Base-by-base conservation (phyloP, 164 flowering plant species). In the Macadamia tetraphylla region DNA sequence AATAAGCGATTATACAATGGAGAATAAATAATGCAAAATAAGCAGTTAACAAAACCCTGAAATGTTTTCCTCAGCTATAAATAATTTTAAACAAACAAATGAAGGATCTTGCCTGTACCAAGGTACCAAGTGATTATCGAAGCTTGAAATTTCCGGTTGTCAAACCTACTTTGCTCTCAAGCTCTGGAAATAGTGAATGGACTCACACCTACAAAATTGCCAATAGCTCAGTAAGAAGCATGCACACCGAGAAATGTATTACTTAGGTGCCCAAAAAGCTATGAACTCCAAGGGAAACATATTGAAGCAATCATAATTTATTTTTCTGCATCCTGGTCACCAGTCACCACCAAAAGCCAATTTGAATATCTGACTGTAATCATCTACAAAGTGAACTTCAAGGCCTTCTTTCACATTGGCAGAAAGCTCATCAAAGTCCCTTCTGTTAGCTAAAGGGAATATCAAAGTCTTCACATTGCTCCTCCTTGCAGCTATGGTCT, bases 401-500 rank as follows among this genome's bases (percentile, higher is more conserved):
- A 95, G 89, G 52, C 99, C 99, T 81, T 92, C 98, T 80, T 86
- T 92, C 40, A 95, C 96, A 67, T 92, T 92, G 5, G 76, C 57
- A 2, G 97, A 84, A 57, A 95, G 94, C 82, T 95, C 97, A 55
- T 95, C 99, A 53, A 77, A 95, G 74, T 95, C 99, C 79, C 96
- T 82, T 67, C 81, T 60, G 81, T 95, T 95, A 14, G 97, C 99
- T 9, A 85, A 65, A 42, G 99, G 99, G 70, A 95, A 95, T 73
- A 92, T 82, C 43, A 95, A 67, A 10, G 97, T 86, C 77, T 87
- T 92, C 79, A 95, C 92, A 23, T 68, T 85, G 29, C 99, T 92
- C 67, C 99, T 83, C 76, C 94, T 88, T 31, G 99, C 99, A 32
- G 98, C 99, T 70, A 92, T 92, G 1, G 97, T 86, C 80, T 95